Percentiles rank a stretch among this genome's conserved stretches.
Conservation (phyloP, 352 stramenopile genomes). For the Thalassiosira hispida region DNA sequence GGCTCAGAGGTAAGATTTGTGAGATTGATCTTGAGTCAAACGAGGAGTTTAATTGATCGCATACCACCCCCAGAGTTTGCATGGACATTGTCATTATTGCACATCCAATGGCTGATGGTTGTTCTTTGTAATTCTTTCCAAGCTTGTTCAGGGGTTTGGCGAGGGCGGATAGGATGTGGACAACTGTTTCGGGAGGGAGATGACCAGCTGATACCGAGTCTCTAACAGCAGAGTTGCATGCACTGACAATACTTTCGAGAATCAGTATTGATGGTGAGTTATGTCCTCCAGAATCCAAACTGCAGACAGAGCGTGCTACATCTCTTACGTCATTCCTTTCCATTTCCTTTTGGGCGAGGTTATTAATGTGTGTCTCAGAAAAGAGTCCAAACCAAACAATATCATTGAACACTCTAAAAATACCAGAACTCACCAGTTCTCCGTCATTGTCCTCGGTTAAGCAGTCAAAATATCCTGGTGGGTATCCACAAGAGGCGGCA, state of each 20-base stretch:
- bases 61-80: conserved; percentile 23
- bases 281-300: conserved; percentile 33
- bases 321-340: conserved; percentile 81
- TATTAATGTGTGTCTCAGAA: too few relatives aligned
- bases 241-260: conserved; percentile 52
- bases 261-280: conserved; percentile 47
- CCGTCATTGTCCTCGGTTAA: conserved; percentile 66
- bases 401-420: too few relatives aligned
- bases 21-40: conserved; percentile 35
- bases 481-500: conserved; percentile 68
- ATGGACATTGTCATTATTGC: conserved; percentile 32
- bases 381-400: too few relatives aligned
- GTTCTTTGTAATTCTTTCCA: conserved; percentile 32
- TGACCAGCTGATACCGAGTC: conserved; percentile 6
- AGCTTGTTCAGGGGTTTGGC: conserved; percentile 71
- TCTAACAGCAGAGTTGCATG: conserved; percentile 50
- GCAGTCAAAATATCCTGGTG: conserved; percentile 69
- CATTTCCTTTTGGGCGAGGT: too few relatives aligned
- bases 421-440: too few relatives aligned
- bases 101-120: conserved; percentile 14
- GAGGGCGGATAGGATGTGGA: conserved; percentile 75
- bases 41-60: conserved; percentile 31
- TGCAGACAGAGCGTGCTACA: conserved; percentile 66
- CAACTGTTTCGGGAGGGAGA: conserved; percentile 60
- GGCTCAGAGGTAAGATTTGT: conserved; percentile 63